These are phyloP conservation scores for Cryphonectria nitschkei DNA, from an alignment of 2,329 filamentous ascomycete species.

Conservation along the genomic window DNA sequence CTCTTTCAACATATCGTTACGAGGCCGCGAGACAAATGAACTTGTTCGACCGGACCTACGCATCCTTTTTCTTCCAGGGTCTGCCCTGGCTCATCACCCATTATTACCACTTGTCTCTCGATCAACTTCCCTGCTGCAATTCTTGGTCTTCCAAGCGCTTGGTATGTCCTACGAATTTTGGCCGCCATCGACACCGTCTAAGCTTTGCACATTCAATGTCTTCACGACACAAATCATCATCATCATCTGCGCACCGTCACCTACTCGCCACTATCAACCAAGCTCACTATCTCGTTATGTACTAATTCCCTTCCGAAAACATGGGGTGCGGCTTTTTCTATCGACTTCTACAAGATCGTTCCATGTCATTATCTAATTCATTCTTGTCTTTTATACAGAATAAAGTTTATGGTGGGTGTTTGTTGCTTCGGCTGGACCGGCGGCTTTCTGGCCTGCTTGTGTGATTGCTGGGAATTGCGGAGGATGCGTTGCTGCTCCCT, in stretches of 20 bases:
- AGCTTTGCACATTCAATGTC: neutral
- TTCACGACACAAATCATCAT: neutral
- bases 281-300: neutral
- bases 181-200: neutral
- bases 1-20: neutral
- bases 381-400: constrained; percentile 20
- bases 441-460: constrained; percentile 24
- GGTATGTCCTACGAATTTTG: neutral
- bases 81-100: neutral
- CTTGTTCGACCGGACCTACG: neutral
- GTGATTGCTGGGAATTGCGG: neutral
- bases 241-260: neutral
- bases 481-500: constrained; percentile 4
- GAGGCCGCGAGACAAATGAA: constrained; percentile 1
- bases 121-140: neutral
- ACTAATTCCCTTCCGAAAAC: neutral
- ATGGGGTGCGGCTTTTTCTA: constrained; percentile 6
- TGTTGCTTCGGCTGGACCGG: constrained; percentile 30
- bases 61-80: neutral
- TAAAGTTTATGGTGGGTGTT: constrained; percentile 23
- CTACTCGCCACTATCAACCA: neutral
- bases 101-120: neutral
- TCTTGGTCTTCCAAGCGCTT: neutral
- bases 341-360: constrained; percentile 12
- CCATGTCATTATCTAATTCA: constrained; percentile 21